Evolutionary conservation across 768 basidiomycete species (phyloP).

Genomic region (Xerocomus brunneocitrinus): DNA sequence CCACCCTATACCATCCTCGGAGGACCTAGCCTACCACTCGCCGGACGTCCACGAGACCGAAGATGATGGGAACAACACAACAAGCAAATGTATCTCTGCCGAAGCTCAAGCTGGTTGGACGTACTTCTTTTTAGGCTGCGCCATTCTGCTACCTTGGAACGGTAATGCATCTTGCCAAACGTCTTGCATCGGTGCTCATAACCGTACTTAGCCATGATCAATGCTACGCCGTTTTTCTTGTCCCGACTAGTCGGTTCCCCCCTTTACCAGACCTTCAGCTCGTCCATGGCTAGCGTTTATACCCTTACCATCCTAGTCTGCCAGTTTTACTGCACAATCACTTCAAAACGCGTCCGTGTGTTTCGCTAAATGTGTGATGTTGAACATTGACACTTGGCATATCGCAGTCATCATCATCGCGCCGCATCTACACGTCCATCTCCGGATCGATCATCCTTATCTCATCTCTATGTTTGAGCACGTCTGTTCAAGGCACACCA

Average conservation of each 20-base stretch:
- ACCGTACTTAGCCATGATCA: constrained; percentile 66
- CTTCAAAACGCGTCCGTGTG: constrained; percentile 57
- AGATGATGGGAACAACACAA: constrained; percentile 13
- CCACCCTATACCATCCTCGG: constrained; percentile 18
- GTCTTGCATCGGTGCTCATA: neutral
- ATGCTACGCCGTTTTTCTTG: constrained; percentile 77
- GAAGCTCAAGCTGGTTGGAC: constrained; percentile 55
- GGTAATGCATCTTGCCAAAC: constrained; percentile 43
- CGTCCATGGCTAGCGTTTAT: constrained; percentile 59
- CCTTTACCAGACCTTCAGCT: constrained; percentile 54
- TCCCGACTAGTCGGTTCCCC: constrained; percentile 61
- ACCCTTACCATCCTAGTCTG: constrained; percentile 64
- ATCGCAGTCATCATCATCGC: constrained; percentile 54
- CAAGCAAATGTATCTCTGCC: constrained; percentile 23
- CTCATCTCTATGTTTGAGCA: constrained; percentile 60
- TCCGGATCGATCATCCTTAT: constrained; percentile 50
- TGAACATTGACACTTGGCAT: constrained; percentile 2
- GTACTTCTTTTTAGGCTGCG: constrained; percentile 71
- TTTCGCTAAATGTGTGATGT: neutral
- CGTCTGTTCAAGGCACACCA: constrained; percentile 51
- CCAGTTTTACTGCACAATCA: constrained; percentile 69
- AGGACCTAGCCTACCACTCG: constrained; percentile 3
- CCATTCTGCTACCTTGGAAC: constrained; percentile 85
- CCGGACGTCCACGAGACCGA: neutral
- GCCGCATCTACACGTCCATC: constrained; percentile 50